Percentiles rank a stretch among this genome's conserved stretches.
Evolutionary conservation across 2,329 filamentous ascomycete species (phyloP).

Genomic region (Fusarium sp.): DNA sequence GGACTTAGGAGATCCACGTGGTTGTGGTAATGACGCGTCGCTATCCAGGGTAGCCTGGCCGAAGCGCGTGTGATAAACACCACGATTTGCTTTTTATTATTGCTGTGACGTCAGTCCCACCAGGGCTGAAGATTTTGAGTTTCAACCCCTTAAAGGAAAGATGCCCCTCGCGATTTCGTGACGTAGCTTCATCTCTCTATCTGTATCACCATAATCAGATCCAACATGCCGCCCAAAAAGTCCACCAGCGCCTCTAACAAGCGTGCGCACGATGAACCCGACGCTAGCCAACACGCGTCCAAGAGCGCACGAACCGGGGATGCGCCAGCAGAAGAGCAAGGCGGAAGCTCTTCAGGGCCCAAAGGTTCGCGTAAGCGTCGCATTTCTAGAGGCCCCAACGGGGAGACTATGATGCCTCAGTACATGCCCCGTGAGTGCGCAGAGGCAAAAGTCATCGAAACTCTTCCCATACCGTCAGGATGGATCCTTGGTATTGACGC

Average conservation of each 20-base stretch:
- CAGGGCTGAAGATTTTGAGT: not conserved
- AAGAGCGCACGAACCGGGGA: slow-evolving; percentile 14
- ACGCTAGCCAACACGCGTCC: not conserved
- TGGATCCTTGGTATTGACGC: slow-evolving; percentile 39
- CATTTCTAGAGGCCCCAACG: slow-evolving; percentile 27
- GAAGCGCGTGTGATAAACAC: not conserved
- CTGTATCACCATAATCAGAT: not conserved
- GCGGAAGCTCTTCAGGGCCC: not conserved
- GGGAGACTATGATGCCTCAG: slow-evolving; percentile 34
- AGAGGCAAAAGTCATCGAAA: slow-evolving; percentile 12
- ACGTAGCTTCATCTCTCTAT: not conserved
- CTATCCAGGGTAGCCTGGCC: not conserved
- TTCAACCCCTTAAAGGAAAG: not conserved
- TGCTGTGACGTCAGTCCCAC: not conserved
- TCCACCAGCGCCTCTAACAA: slow-evolving; percentile 1
- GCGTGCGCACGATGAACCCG: slow-evolving; percentile 4
- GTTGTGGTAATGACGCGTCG: not conserved
- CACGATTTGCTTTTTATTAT: slow-evolving; percentile 3
- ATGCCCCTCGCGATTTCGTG: not conserved
- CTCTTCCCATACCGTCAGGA: slow-evolving; percentile 24
- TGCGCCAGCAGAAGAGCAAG: not conserved
- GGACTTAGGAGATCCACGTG: not conserved
- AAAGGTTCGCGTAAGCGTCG: slow-evolving; percentile 8
- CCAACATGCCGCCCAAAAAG: slow-evolving; percentile 21
- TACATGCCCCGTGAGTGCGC: slow-evolving; percentile 32